Base-by-base conservation (phyloP, 2,329 filamentous ascomycete genomes). In the Exutisphaerella laricina region DNA sequence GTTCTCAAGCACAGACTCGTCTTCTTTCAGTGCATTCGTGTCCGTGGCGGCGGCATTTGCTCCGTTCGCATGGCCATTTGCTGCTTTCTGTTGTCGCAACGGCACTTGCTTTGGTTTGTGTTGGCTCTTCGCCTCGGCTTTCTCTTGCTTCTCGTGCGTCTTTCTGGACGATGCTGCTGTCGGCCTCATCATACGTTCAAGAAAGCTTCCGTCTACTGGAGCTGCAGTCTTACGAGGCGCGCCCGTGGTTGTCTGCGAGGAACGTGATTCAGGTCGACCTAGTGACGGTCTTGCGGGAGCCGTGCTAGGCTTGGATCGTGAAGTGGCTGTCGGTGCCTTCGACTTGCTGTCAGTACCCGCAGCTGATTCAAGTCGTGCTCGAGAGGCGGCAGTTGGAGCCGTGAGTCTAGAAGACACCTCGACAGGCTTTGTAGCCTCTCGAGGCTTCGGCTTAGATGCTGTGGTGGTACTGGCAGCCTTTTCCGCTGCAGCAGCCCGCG, bases 141-240 rank as follows among this genome's bases (percentile, higher is more conserved):
- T 87, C 4, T 85, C 82, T 2, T 77, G 69, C 0, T 75, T 75
- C 65, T 85, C 87, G 50, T 73, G 80, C 7, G 76, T 75, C 66
- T 86, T 88, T 50, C 73, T 80, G 6, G 81, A 74, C 4, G 81
- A 86, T 33, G 78, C 71, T 32, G 82, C 77, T 0, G 85, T 89
- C 2, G 85, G 85, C 29, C 84, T 73, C 79, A 83, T 88, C 84
- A 89, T 88, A 39, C 85, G 78, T n/a, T 83, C 84, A 18, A 89
- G 67, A 65, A 89, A 89, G 10, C 79, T 66, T 51, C 85, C 81
- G 50, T 86, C 82, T 1, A 84, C 71, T 13, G 75, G 74, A 34
- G 70, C 71, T 18, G 75, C 69, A 47, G 72, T 70, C 54, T 55
- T 55, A 43, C 50, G 53, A 18, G n/a, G n/a, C n/a, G n/a, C n/a